Base-by-base conservation (phyloP, 768 basidiomycete genomes). In the Dendrothele bispora region DNA sequence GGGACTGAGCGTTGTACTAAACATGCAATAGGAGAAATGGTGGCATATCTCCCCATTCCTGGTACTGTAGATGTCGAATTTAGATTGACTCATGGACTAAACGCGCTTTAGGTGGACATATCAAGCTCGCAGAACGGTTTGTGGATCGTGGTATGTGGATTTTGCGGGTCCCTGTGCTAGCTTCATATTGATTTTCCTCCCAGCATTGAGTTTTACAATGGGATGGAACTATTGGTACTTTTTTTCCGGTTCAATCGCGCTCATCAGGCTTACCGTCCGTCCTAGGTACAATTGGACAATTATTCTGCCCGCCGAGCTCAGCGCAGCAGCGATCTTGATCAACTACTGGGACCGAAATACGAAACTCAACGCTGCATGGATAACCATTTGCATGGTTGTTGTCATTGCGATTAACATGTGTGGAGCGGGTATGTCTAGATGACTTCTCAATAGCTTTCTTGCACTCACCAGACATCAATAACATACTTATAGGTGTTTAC, bases 101-200 rank as follows among this genome's bases (percentile, higher is more conserved):
- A n/a, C n/a, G n/a, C n/a, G n/a, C n/a, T n/a, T n/a, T n/a, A n/a
- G n/a, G 90, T 48, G 90, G 79, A 2, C 88, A 91, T 55, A 90
- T 91, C 64, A 88, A 74, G 50, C 67, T 92, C 15, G 84, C 90
- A 0, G 89, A 86, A 61, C 86, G 90, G 26, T 93, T 92, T 57
- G 84, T 92, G 7, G 80, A 89, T 51, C 84, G 81, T 14, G 84
- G n/a, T 72, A 72, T 8, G 78, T 74, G 75, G 77, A 76, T 51
- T 77, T 76, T 54, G 74, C 69, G 50, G 27, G 41, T 21, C 6
- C 15, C 39, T 17, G 10, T 45, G 7, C 18, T 21, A 34, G 14
- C 26, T 24, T 17, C 27, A n/a, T 22, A 12, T 27, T 27, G 8
- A 17, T 25, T 10, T 17, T 10, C 22, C 8, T 20, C 18, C 18